A percentile compares a stretch with the other conserved stretches of the same genome.
These are phyloP conservation scores for Pyrenophora seminiperda DNA, from an alignment of 2,329 filamentous ascomycete genomes.

Conservation along the genomic window DNA sequence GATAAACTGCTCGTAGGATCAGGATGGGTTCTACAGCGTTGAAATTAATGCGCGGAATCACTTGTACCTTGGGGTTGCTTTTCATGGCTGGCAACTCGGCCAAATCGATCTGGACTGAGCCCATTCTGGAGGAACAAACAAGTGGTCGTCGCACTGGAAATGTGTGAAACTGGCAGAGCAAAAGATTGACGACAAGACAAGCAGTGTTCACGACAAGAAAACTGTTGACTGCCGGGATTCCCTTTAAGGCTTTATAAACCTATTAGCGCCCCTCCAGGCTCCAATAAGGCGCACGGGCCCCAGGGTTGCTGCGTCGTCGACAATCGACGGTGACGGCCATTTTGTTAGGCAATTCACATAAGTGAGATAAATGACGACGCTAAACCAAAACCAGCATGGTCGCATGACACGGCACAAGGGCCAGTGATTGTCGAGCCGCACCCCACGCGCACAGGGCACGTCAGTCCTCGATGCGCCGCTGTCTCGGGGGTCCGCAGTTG, in stretches of 20 bases:
- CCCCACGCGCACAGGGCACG: slow-evolving; percentile 33
- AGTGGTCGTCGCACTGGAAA: not conserved
- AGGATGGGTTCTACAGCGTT: slow-evolving; percentile 15
- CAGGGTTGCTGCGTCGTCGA: too few relatives aligned
- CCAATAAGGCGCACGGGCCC: slow-evolving; percentile 8
- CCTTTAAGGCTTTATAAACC: too few relatives aligned
- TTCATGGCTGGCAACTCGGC: slow-evolving; percentile 54
- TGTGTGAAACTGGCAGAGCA: not conserved
- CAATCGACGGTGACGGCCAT: too few relatives aligned
- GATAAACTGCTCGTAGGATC: slow-evolving; percentile 66
- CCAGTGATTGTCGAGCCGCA: slow-evolving; percentile 25
- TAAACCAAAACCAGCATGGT: too few relatives aligned
- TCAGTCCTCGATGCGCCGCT: slow-evolving; percentile 28
- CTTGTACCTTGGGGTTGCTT: slow-evolving; percentile 63
- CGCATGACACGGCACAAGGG: too few relatives aligned
- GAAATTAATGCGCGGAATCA: not conserved
- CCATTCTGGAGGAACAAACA: slow-evolving; percentile 33
- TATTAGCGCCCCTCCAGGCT: too few relatives aligned
- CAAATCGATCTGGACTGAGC: slow-evolving; percentile 37
- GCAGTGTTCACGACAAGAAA: not conserved
- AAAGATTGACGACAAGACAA: not conserved
- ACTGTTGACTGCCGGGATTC: too few relatives aligned
- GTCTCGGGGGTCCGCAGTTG: slow-evolving; percentile 12
- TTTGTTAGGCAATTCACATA: too few relatives aligned
- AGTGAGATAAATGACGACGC: too few relatives aligned